Evolutionary conservation across 371 early-diverging fungal genomes (phyloP).

Genomic region (Paraphysoderma sedebokerense): DNA sequence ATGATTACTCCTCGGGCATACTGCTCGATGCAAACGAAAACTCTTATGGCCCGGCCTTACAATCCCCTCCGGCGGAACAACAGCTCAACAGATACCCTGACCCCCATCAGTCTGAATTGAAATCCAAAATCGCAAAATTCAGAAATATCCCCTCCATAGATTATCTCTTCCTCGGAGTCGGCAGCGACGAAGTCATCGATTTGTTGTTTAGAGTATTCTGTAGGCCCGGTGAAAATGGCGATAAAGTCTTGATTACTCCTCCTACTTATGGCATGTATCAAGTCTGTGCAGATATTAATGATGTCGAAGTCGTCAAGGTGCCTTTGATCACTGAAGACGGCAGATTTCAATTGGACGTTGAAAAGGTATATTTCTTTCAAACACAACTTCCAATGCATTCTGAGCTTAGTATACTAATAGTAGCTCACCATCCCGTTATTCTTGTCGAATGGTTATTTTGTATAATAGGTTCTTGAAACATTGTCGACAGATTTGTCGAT

Average conservation of each 20-base stretch:
- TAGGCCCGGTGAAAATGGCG: slow-evolving; percentile 43
- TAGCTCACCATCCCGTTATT: background rate
- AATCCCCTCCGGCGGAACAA: slow-evolving; percentile 5
- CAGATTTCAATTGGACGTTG: slow-evolving; percentile 56
- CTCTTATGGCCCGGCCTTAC: slow-evolving; percentile 62
- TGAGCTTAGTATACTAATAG: slow-evolving; percentile 1
- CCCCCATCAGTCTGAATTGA: slow-evolving; percentile 69
- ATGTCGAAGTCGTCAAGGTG: slow-evolving; percentile 69
- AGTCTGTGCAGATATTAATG: slow-evolving; percentile 83
- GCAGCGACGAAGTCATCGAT: slow-evolving; percentile 92
- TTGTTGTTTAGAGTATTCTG: slow-evolving; percentile 79
- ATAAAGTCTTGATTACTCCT: slow-evolving; percentile 83
- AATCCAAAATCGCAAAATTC: slow-evolving; percentile 48
- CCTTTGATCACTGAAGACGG: slow-evolving; percentile 53
- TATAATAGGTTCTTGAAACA: slow-evolving; percentile 31
- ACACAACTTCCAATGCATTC: background rate
- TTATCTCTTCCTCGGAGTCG: slow-evolving; percentile 84
- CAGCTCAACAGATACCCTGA: slow-evolving; percentile 87
- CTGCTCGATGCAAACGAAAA: slow-evolving; percentile 97
- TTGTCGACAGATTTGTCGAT: slow-evolving; percentile 47
- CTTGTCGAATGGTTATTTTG: slow-evolving; percentile 1
- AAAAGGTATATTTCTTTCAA: slow-evolving; percentile 32
- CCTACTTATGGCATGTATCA: slow-evolving; percentile 98
- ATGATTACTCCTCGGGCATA: slow-evolving; percentile 80
- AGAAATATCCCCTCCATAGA: slow-evolving; percentile 34